Percentiles rank a stretch among this genome's conserved stretches.
Conservation (phyloP, 768 basidiomycete species). For the Suillus placidus region DNA sequence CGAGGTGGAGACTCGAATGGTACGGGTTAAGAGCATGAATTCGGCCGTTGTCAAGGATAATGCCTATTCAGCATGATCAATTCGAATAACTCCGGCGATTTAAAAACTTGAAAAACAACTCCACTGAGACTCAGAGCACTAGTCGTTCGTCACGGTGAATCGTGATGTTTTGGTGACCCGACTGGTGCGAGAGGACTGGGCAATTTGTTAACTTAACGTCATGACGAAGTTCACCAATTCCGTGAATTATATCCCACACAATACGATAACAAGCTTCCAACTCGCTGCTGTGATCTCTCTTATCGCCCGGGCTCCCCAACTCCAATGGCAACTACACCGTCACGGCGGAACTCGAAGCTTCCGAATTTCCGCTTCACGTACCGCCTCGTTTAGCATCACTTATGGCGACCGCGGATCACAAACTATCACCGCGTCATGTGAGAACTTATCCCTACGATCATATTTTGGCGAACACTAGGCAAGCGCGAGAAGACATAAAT, state of each 20-base stretch:
- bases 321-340: background rate
- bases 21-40: conserved; percentile 8
- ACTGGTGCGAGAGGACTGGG: background rate
- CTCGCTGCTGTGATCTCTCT: background rate
- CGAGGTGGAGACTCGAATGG: background rate
- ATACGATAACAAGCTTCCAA: background rate
- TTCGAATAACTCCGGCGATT: background rate
- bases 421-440: background rate
- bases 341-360: background rate
- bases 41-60: conserved; percentile 2
- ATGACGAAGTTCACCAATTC: background rate
- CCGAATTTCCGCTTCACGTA: background rate
- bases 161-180: background rate
- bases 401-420: background rate
- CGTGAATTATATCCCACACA: background rate
- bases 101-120: background rate
- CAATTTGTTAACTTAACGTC: background rate
- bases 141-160: background rate
- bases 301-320: background rate
- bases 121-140: background rate
- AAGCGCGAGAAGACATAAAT: background rate
- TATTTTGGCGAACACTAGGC: background rate
- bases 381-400: background rate
- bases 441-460: background rate
- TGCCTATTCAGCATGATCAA: background rate